A percentile compares a stretch with the other conserved stretches of the same genome.
These are phyloP conservation scores for Teratosphaeriaceae sp. DNA, from an alignment of 2,329 filamentous ascomycete genomes.

Conservation along the genomic window DNA sequence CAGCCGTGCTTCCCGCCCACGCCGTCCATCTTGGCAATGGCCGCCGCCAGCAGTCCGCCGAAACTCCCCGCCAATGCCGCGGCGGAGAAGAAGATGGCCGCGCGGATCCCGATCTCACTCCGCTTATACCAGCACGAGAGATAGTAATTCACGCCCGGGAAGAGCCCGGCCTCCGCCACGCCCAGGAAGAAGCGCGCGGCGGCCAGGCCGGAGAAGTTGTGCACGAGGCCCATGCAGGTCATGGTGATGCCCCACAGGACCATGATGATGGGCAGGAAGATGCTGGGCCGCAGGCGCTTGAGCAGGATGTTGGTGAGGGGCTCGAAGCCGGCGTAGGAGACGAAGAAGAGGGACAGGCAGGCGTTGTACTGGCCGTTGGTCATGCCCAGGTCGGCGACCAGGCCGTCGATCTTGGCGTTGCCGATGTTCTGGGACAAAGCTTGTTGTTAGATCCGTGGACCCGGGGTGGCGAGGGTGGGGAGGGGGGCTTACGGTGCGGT, in stretches of 20 bases:
- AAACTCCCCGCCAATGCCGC: constrained; percentile 48
- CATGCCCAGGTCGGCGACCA: constrained; percentile 38
- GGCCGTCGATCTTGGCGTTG: constrained; percentile 23
- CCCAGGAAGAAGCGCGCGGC: constrained; percentile 21
- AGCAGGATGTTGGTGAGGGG: constrained; percentile 37
- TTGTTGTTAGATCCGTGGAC: neutral
- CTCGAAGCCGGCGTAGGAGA: constrained; percentile 31
- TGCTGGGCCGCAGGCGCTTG: constrained; percentile 41
- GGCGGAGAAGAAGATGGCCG: constrained; percentile 43
- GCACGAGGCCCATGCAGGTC: constrained; percentile 26
- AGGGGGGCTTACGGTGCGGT: constrained; percentile 2
- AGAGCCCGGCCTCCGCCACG: constrained; percentile 34
- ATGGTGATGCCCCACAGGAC: constrained; percentile 22
- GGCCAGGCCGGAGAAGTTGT: constrained; percentile 23
- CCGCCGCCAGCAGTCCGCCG: constrained; percentile 49
- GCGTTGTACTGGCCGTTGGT: constrained; percentile 33
- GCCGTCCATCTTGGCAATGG: constrained; percentile 49
- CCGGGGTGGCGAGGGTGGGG: neutral
- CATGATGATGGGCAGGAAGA: constrained; percentile 17
- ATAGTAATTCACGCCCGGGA: constrained; percentile 55
- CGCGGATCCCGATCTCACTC: constrained; percentile 51
- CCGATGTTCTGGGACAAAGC: too few relatives aligned
- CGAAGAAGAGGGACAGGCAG: constrained; percentile 30
- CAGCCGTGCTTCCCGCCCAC: constrained; percentile 43
- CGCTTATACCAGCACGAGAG: constrained; percentile 64